A percentile compares a stretch with the other conserved stretches of the same genome.
phyloP scores from a whole-genome alignment of 805 yeast species.

The Danielozyma ontarioensis region DNA sequence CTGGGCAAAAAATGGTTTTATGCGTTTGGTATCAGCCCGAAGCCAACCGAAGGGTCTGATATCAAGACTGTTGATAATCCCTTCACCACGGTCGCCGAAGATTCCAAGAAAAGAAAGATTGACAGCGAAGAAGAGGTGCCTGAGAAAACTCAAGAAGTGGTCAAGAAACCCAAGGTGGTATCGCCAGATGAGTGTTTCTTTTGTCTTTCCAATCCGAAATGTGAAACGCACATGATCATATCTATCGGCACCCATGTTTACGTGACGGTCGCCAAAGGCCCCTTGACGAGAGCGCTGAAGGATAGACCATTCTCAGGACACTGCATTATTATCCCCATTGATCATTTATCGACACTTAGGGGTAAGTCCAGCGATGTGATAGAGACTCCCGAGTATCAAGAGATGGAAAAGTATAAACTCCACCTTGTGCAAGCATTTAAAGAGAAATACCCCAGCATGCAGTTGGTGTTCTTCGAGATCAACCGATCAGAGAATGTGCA shows the following conservation, averaged over 20 bases:
- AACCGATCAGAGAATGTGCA: slow-evolving; percentile 63
- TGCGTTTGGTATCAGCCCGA: slow-evolving; percentile 45
- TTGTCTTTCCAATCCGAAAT: slow-evolving; percentile 73
- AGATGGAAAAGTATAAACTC: slow-evolving; percentile 42
- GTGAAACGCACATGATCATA: slow-evolving; percentile 75
- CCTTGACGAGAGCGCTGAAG: slow-evolving; percentile 52
- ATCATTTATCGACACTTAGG: slow-evolving; percentile 50
- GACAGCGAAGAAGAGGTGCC: slow-evolving; percentile 6
- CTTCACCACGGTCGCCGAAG: slow-evolving; percentile 7
- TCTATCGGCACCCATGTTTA: slow-evolving; percentile 66
- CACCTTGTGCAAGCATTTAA: slow-evolving; percentile 48
- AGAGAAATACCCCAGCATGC: slow-evolving; percentile 31
- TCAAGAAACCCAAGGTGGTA: slow-evolving; percentile 36
- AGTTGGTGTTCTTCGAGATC: slow-evolving; percentile 65
- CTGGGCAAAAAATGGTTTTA: slow-evolving; percentile 62
- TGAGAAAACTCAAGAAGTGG: background rate
- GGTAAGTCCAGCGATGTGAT: slow-evolving; percentile 18
- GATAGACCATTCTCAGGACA: slow-evolving; percentile 68
- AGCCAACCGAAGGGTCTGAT: slow-evolving; percentile 5
- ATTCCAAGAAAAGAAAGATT: slow-evolving; percentile 6
- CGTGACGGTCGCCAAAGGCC: slow-evolving; percentile 82
- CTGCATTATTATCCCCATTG: slow-evolving; percentile 73
- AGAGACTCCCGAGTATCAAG: slow-evolving; percentile 31
- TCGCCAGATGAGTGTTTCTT: slow-evolving; percentile 69
- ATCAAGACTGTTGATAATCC: slow-evolving; percentile 19